Conservation (phyloP, 1,139 yeast species). For the Pichia inconspicua region DNA sequence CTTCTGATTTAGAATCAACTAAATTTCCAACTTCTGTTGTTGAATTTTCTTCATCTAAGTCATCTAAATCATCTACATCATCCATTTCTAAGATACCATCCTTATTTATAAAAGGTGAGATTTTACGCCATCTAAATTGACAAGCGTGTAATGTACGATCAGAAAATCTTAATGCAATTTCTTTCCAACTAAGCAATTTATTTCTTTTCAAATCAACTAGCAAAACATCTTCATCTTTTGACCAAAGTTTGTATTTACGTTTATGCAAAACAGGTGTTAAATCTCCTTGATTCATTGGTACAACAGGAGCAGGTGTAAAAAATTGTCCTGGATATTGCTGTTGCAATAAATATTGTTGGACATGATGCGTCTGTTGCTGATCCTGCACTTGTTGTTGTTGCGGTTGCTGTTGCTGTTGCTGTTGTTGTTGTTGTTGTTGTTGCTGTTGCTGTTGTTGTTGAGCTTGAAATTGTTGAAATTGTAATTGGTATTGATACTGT, state of each 20-base stretch:
- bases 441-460: neutral
- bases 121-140: constrained; percentile 18
- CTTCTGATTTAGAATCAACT: no score
- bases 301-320: neutral
- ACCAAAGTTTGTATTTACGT: constrained; percentile 17
- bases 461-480: neutral
- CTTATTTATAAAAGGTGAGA: constrained; percentile 7
- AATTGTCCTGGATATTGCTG: neutral
- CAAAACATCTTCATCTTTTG: constrained; percentile 13
- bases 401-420: neutral
- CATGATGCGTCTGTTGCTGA: no score
- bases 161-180: constrained; percentile 12
- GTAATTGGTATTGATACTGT: neutral
- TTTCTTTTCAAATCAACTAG: constrained; percentile 11
- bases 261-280: constrained; percentile 2
- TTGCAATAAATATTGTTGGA: neutral
- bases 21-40: no score
- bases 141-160: constrained; percentile 17
- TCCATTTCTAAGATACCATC: constrained; percentile 1
- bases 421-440: neutral
- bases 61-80: neutral
- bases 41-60: neutral
- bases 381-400: neutral
- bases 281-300: neutral
- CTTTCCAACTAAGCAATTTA: constrained; percentile 14